Percentiles rank a stretch among this genome's conserved stretches.
These are phyloP conservation scores for Eucalyptus pumila DNA, from an alignment of 345 rosid genomes.

Conservation along the genomic window DNA sequence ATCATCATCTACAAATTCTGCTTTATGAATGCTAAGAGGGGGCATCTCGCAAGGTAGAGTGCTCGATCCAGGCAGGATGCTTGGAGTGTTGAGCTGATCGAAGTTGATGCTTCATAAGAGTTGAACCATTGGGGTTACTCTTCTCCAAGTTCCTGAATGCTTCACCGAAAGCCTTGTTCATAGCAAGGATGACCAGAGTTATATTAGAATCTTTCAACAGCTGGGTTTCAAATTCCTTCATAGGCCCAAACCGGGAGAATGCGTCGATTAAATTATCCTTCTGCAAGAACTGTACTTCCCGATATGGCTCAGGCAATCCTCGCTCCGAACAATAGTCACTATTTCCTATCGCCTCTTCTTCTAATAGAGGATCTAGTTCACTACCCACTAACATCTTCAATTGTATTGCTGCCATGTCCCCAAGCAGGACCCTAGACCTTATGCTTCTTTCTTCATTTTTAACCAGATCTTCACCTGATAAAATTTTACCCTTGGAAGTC, in stretches of 20 bases:
- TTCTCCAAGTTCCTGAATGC: slow-evolving; percentile 46
- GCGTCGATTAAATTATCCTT: slow-evolving; percentile 35
- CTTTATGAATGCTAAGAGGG: slow-evolving; percentile 50
- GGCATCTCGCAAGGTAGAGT: slow-evolving; percentile 21
- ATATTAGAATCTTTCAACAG: slow-evolving; percentile 15
- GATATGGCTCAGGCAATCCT: not conserved
- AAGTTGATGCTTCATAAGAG: slow-evolving; percentile 26
- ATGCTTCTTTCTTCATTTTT: slow-evolving; percentile 15
- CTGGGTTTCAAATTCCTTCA: slow-evolving; percentile 45
- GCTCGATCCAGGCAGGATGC: slow-evolving; percentile 3
- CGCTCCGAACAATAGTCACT: not conserved
- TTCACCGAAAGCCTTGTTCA: slow-evolving; percentile 36
- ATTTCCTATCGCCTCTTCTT: not conserved
- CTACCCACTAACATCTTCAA: slow-evolving; percentile 3
- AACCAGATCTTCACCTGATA: not conserved
- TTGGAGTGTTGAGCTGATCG: not conserved
- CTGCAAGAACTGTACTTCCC: slow-evolving; percentile 38
- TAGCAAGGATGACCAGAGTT: slow-evolving; percentile 16
- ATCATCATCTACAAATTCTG: slow-evolving; percentile 85
- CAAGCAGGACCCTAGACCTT: not conserved
- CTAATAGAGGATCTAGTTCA: not conserved
- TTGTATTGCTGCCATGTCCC: not conserved
- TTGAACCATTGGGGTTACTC: slow-evolving; percentile 40
- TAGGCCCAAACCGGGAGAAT: slow-evolving; percentile 50
- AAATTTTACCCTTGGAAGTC: not conserved